Evolutionary conservation across 805 yeast species (phyloP).

Genomic region (Metschnikowia lochheadii): DNA sequence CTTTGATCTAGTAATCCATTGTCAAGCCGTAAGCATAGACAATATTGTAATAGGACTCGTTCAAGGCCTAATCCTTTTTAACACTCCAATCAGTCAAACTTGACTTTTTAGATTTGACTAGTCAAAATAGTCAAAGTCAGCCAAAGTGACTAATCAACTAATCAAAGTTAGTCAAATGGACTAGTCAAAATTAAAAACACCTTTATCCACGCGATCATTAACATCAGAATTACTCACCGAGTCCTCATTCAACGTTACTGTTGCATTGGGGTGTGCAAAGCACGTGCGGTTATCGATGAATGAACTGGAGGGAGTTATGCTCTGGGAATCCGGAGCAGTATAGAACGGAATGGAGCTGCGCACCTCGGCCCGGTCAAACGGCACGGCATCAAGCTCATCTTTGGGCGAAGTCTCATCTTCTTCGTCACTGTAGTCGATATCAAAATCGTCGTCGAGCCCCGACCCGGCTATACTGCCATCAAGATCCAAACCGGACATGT

Average conservation of each 20-base stretch:
- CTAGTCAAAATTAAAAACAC: conserved; percentile 1
- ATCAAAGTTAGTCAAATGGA: not conserved
- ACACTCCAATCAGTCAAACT: too few relatives aligned
- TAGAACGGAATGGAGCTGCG: conserved; percentile 27
- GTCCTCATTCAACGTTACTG: conserved; percentile 20
- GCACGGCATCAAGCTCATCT: conserved; percentile 3
- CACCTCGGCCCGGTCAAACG: conserved; percentile 5
- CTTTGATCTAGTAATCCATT: too few relatives aligned
- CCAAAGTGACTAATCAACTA: too few relatives aligned
- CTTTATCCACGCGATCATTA: not conserved
- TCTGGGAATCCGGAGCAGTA: conserved; percentile 29
- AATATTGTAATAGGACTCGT: too few relatives aligned
- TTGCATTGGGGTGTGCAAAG: conserved; percentile 44
- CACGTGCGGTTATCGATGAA: conserved; percentile 35
- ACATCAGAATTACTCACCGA: conserved; percentile 9
- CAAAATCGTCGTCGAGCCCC: conserved; percentile 25
- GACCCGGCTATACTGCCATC: conserved; percentile 11
- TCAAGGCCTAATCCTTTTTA: too few relatives aligned
- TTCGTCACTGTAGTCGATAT: conserved; percentile 28
- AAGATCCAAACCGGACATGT: conserved; percentile 10
- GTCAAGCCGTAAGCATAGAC: too few relatives aligned
- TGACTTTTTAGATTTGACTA: too few relatives aligned
- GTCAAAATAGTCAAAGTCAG: too few relatives aligned
- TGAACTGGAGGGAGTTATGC: conserved; percentile 26
- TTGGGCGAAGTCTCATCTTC: conserved; percentile 19